phyloP scores from a whole-genome alignment of 495 filamentous ascomycete genomes.

The Hypoxylon trugodes region DNA sequence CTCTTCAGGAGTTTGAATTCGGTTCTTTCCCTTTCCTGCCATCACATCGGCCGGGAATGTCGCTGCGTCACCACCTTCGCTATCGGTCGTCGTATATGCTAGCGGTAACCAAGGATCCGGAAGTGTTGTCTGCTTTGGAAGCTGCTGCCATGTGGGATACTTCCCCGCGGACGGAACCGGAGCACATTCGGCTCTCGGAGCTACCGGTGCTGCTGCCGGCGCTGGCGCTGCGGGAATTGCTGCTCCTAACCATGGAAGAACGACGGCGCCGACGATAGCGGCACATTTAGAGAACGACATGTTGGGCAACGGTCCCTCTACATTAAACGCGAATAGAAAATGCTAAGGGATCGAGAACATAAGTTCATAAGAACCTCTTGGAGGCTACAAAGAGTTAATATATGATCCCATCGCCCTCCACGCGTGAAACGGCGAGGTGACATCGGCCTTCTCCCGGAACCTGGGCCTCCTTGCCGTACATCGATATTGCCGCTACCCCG shows the following conservation, averaged over 20 bases:
- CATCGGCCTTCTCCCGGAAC: conserved; percentile 35
- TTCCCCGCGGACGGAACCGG: conserved; percentile 48
- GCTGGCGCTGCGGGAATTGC: conserved; percentile 27
- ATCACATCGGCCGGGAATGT: conserved; percentile 50
- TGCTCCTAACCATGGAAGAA: conserved; percentile 14
- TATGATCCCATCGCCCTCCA: conserved; percentile 16
- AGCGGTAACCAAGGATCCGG: conserved; percentile 62
- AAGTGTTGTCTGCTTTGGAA: conserved; percentile 52
- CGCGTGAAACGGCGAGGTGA: conserved; percentile 20
- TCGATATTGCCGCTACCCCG: conserved; percentile 38
- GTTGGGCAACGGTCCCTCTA: neutral
- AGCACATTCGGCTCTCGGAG: conserved; percentile 40
- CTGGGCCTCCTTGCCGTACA: conserved; percentile 37
- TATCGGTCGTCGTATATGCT: conserved; percentile 52
- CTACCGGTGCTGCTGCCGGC: conserved; percentile 6
- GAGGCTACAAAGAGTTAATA: conserved; percentile 18
- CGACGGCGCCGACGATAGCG: conserved; percentile 18
- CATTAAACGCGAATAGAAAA: neutral
- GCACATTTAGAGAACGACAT: conserved; percentile 27
- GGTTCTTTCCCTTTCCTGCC: conserved; percentile 50
- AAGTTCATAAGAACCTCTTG: neutral
- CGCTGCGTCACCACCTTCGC: conserved; percentile 41
- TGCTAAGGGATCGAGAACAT: neutral
- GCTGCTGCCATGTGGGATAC: conserved; percentile 51
- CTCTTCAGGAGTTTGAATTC: conserved; percentile 55